These are phyloP conservation scores for Penicillium pancosmium DNA, from an alignment of 495 filamentous ascomycete species.

Conservation along the genomic window DNA sequence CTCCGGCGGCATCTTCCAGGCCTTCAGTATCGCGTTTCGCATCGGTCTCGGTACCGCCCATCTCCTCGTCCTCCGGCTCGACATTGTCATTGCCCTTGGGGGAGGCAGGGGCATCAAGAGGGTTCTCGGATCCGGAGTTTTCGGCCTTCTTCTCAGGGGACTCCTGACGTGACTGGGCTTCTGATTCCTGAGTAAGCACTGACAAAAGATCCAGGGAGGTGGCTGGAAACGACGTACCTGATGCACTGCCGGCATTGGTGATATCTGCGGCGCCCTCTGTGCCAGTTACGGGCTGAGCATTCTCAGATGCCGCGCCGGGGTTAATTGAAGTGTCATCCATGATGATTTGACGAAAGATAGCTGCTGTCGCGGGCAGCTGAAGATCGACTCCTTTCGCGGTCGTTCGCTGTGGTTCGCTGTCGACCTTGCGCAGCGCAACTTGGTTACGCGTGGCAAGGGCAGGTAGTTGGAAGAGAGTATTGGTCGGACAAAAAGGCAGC, in stretches of 20 bases:
- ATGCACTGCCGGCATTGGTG: slow-evolving; percentile 30
- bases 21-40: slow-evolving; percentile 60
- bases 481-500: slow-evolving; percentile 7
- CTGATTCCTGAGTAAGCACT: slow-evolving; percentile 10
- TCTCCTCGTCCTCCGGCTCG: slow-evolving; percentile 79
- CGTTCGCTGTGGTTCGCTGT: slow-evolving; percentile 22
- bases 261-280: slow-evolving; percentile 33
- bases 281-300: slow-evolving; percentile 30
- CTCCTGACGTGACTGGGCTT: slow-evolving; percentile 39
- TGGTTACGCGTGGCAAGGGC: slow-evolving; percentile 7
- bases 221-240: slow-evolving; percentile 31
- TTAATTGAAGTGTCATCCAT: slow-evolving; percentile 44
- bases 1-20: slow-evolving; percentile 45
- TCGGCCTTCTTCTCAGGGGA: slow-evolving; percentile 32
- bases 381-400: slow-evolving; percentile 36
- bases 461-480: background rate
- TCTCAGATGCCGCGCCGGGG: slow-evolving; percentile 31
- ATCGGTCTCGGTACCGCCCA: slow-evolving; percentile 70
- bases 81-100: slow-evolving; percentile 65
- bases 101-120: slow-evolving; percentile 80
- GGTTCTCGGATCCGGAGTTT: slow-evolving; percentile 67
- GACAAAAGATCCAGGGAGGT: slow-evolving; percentile 19
- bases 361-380: slow-evolving; percentile 40
- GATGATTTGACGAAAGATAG: slow-evolving; percentile 29
- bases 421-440: slow-evolving; percentile 21